A percentile compares a stretch with the other conserved stretches of the same genome.
phyloP scores from a whole-genome alignment of 2,329 filamentous ascomycete species.

The Botrytis galanthina region DNA sequence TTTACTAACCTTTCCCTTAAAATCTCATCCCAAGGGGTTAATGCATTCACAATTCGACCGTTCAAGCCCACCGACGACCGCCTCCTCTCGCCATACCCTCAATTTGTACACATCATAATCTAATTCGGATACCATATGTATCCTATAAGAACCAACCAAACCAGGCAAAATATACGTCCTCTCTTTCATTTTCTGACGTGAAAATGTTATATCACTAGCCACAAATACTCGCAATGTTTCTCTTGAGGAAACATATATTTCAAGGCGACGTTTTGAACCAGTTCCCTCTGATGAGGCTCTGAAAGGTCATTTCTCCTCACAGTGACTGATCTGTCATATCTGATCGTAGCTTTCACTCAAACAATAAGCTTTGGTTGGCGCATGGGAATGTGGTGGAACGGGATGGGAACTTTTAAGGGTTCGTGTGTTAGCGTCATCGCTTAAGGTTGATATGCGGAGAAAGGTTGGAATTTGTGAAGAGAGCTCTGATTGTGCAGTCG shows the following conservation, averaged over 20 bases:
- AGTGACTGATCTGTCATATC: background rate
- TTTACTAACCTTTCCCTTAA: no score
- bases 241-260: no score
- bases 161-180: no score
- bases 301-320: rapidly evolving
- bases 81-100: no score
- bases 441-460: background rate
- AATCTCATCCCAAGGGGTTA: no score
- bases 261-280: background rate
- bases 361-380: background rate
- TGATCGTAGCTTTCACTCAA: background rate
- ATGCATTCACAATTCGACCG: background rate
- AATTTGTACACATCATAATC: background rate
- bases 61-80: no score
- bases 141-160: background rate
- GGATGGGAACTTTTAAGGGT: background rate
- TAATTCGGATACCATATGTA: background rate
- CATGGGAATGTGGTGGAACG: background rate
- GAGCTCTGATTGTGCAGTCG: no score
- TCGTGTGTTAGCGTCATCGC: background rate
- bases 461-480: background rate
- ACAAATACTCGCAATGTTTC: no score
- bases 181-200: background rate
- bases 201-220: no score
- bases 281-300: background rate